These are phyloP conservation scores for Parmales sp. DNA, from an alignment of 108 stramenopile species.

Conservation along the genomic window DNA sequence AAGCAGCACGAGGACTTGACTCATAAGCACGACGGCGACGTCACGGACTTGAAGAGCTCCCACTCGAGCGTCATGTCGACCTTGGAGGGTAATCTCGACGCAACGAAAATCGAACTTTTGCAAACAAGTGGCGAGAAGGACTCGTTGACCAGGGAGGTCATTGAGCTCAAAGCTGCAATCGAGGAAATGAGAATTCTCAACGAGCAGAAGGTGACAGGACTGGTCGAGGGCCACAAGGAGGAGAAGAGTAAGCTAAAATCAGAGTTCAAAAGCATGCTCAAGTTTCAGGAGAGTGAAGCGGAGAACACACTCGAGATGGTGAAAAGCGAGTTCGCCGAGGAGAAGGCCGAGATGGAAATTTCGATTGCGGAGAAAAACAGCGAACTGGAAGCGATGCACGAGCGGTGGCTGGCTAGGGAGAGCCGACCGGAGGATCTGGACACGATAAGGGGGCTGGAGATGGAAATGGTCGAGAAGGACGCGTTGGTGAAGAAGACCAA, in stretches of 20 bases:
- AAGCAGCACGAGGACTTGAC: background rate
- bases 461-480: slow-evolving; percentile 9
- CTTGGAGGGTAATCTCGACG: background rate
- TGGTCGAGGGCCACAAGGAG: background rate
- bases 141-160: background rate
- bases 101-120: background rate
- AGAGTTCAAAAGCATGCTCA: background rate
- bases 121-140: background rate
- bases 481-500: background rate
- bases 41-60: background rate
- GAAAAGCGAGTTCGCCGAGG: background rate
- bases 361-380: background rate
- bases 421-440: slow-evolving; percentile 14
- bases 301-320: background rate
- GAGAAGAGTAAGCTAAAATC: background rate
- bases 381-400: background rate
- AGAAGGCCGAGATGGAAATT: background rate
- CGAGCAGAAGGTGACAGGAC: background rate
- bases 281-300: background rate
- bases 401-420: background rate
- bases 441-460: background rate
- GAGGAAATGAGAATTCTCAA: background rate
- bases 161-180: background rate
- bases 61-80: background rate
- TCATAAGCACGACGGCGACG: background rate